Evolutionary conservation across 2,329 filamentous ascomycete species (phyloP).

Genomic region (Aspergillus persii): DNA sequence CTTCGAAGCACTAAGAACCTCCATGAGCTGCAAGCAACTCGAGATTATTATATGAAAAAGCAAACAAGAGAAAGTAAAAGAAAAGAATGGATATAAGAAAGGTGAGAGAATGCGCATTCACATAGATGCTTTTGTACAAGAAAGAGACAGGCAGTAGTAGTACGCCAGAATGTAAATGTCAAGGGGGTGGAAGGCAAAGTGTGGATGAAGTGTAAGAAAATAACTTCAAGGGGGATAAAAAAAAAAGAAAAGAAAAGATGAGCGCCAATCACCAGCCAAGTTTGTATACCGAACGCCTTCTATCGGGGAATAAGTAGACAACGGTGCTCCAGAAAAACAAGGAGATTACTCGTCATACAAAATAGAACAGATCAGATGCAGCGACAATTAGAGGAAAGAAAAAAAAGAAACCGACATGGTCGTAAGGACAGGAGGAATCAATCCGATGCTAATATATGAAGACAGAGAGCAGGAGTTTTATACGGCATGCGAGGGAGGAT

Average conservation of each 20-base stretch:
- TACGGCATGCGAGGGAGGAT: slow-evolving; percentile 32
- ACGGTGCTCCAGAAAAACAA: slow-evolving; percentile 20
- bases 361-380: slow-evolving; percentile 26
- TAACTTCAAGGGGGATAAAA: not conserved
- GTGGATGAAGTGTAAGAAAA: slow-evolving; percentile 11
- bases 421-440: slow-evolving; percentile 18
- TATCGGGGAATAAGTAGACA: slow-evolving; percentile 37
- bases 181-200: slow-evolving; percentile 1
- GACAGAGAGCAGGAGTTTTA: slow-evolving; percentile 25
- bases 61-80: slow-evolving; percentile 7
- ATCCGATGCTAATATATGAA: slow-evolving; percentile 27
- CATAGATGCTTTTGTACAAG: slow-evolving; percentile 36
- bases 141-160: slow-evolving; percentile 3
- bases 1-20: slow-evolving; percentile 2
- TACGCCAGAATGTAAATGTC: not conserved
- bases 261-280: slow-evolving; percentile 34
- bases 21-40: slow-evolving; percentile 6
- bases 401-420: slow-evolving; percentile 20
- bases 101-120: slow-evolving; percentile 10
- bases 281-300: slow-evolving; percentile 39
- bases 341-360: slow-evolving; percentile 29
- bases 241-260: slow-evolving; percentile 17
- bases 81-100: slow-evolving; percentile 3
- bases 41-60: slow-evolving; percentile 11
- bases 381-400: slow-evolving; percentile 22